Evolutionary conservation across 2,329 filamentous ascomycete genomes (phyloP).

Genomic region (Penicillium sp.): DNA sequence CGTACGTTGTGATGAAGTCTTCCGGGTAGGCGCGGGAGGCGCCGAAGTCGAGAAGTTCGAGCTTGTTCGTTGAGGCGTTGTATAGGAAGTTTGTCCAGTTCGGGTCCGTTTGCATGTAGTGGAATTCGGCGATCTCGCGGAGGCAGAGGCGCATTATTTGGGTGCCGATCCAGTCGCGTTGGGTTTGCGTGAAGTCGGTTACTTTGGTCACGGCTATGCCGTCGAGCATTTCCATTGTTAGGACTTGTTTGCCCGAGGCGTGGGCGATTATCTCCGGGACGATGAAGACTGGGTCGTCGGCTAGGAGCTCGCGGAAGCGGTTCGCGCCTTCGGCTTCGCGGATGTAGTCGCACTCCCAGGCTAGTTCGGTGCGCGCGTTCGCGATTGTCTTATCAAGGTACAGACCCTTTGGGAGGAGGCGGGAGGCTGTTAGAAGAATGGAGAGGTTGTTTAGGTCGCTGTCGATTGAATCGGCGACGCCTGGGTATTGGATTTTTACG

Average conservation of each 20-base stretch:
- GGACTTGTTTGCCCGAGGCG: constrained; percentile 79
- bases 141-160: constrained; percentile 89
- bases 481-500: constrained; percentile 96
- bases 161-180: constrained; percentile 94
- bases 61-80: constrained; percentile 67
- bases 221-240: constrained; percentile 90
- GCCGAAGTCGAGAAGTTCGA: constrained; percentile 94
- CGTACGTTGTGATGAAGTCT: constrained; percentile 76
- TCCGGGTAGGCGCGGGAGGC: constrained; percentile 83
- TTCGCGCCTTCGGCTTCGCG: constrained; percentile 80
- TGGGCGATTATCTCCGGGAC: constrained; percentile 76
- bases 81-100: constrained; percentile 99
- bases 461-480: constrained; percentile 92
- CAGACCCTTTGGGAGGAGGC: constrained; percentile 83
- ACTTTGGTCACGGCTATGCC: constrained; percentile 84
- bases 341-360: constrained; percentile 94
- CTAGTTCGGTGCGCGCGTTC: constrained; percentile 87
- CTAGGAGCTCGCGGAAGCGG: constrained; percentile 74
- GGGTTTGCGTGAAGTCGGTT: constrained; percentile 70
- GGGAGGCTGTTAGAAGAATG: constrained; percentile 84
- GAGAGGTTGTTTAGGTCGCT: constrained; percentile 93
- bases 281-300: constrained; percentile 72
- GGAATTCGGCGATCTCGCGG: constrained; percentile 90
- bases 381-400: constrained; percentile 97
- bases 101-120: constrained; percentile 98